A percentile compares a stretch with the other conserved stretches of the same genome.
phyloP scores from a whole-genome alignment of 2,329 filamentous ascomycete genomes.

The Trichoderma citrinoviride region DNA sequence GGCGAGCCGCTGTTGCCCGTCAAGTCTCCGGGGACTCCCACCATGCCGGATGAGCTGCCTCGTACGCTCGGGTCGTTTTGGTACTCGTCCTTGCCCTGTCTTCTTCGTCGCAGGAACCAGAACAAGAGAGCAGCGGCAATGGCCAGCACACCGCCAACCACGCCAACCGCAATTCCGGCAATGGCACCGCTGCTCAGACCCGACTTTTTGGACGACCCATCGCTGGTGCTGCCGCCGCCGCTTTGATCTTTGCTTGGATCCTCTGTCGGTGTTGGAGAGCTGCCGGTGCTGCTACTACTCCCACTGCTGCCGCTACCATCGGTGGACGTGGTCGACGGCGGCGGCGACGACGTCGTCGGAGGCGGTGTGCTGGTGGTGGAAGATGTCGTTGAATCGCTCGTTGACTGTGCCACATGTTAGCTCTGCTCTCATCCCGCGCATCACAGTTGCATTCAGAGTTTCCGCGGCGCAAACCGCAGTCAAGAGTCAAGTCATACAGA shows the following conservation, averaged over 20 bases:
- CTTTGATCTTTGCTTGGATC: conserved; percentile 27
- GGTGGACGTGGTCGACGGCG: conserved; percentile 25
- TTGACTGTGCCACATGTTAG: conserved; percentile 8
- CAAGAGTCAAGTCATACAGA: conserved; percentile 40
- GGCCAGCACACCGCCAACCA: conserved; percentile 45
- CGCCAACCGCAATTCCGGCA: conserved; percentile 53
- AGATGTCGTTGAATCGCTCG: not conserved
- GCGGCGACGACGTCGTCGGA: conserved; percentile 5
- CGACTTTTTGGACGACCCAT: conserved; percentile 22
- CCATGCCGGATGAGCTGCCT: conserved; percentile 51
- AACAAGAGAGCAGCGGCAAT: conserved; percentile 40
- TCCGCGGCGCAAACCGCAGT: not conserved
- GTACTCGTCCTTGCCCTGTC: conserved; percentile 43
- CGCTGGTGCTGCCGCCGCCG: conserved; percentile 8
- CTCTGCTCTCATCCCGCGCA: conserved; percentile 3
- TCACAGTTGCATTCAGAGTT: not conserved
- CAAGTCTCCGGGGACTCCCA: conserved; percentile 46
- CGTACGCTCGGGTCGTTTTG: conserved; percentile 47
- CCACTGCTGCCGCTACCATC: no score
- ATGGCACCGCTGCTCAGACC: conserved; percentile 47
- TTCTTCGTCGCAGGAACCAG: conserved; percentile 46
- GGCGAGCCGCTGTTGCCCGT: conserved; percentile 31
- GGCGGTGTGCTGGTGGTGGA: not conserved
- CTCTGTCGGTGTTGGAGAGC: conserved; percentile 42
- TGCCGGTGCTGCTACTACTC: conserved; percentile 45